Conservation (phyloP, 345 rosid genomes). For the Geranium rotundifolium region DNA sequence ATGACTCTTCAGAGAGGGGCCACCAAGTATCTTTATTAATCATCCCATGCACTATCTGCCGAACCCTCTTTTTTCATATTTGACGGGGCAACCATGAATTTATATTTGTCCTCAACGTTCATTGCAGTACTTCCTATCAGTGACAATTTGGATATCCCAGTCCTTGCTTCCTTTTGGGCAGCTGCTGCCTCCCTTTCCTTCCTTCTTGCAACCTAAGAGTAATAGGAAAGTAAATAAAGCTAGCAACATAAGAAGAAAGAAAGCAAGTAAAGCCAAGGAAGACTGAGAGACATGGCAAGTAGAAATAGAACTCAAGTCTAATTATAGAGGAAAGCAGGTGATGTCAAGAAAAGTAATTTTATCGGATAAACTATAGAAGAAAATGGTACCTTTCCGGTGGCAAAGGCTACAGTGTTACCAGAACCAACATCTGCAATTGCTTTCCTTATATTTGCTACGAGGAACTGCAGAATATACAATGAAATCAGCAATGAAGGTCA, state of each 20-base stretch:
- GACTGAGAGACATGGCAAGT: no score
- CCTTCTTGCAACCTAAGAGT: slow-evolving; percentile 23
- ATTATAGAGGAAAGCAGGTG: no score
- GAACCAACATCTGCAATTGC: slow-evolving; percentile 24
- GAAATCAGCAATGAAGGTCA: background rate
- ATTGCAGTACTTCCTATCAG: slow-evolving; percentile 12
- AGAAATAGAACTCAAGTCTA: no score
- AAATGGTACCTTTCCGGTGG: slow-evolving; percentile 29
- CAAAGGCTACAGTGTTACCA: slow-evolving; percentile 23
- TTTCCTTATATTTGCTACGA: slow-evolving; percentile 28
- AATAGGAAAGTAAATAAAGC: background rate
- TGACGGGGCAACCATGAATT: slow-evolving; percentile 25
- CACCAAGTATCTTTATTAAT: slow-evolving; percentile 1
- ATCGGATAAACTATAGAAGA: background rate
- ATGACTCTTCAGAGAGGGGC: slow-evolving; percentile 1
- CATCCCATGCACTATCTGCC: slow-evolving; percentile 37
- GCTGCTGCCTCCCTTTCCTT: slow-evolving; percentile 32
- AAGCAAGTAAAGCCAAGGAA: background rate
- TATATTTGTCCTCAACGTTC: slow-evolving; percentile 33
- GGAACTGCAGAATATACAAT: slow-evolving; percentile 11
- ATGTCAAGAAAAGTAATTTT: no score
- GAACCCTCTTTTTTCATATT: slow-evolving; percentile 19
- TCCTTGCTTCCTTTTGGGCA: slow-evolving; percentile 18
- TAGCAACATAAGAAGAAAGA: background rate
- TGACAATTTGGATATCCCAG: slow-evolving; percentile 12